Evolutionary conservation across 495 filamentous ascomycete species (phyloP), one percentile per base, ranked within the genome.

Genomic region (Aspergillus sparsus): DNA sequence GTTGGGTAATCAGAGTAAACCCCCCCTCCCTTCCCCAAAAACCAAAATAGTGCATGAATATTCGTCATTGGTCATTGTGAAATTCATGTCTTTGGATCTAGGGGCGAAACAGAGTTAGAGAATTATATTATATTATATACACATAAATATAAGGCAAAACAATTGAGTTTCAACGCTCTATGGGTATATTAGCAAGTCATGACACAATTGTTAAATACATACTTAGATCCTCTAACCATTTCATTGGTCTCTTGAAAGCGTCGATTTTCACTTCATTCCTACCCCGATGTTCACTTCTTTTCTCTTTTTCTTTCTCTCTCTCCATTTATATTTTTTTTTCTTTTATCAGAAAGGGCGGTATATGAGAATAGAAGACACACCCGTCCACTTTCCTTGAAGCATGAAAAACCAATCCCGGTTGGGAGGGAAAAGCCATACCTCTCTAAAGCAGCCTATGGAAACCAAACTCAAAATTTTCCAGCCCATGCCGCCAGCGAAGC

Each of bases 361-460:
- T 21, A 47, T 21, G n/a, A 44, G 53, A 59, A 49, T 18, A 56
- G 60, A 55, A 39, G 35, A 37, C 13, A 47, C 18, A 16, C 32
- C 60, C 52, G 56, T 35, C 12, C 58, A 18, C 57, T 35, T 51
- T 50, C 33, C 61, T 51, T 60, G 62, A 45, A 53, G 58, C 63
- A 68, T 66, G 63, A 63, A 63, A 68, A 68, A 66, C 66, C 67
- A 64, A 68, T 68, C 66, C 51, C 62, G 66, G 57, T 45, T 53
- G 62, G 63, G 64, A 63, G 67, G 66, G 66, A 71, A 73, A 71
- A 73, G 68, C 49, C 66, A 73, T 73, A 65, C 62, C 63, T 18
- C 59, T 46, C 64, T 62, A 66, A 66, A 68, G 62, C 59, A 67
- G 60, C 45, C 39, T 34, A 33, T 6, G 54, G 53, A 57, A 39